A percentile compares a stretch with the other conserved stretches of the same genome.
Evolutionary conservation across 768 basidiomycete genomes (phyloP).

Genomic region (Neoboletus brunneissimus): DNA sequence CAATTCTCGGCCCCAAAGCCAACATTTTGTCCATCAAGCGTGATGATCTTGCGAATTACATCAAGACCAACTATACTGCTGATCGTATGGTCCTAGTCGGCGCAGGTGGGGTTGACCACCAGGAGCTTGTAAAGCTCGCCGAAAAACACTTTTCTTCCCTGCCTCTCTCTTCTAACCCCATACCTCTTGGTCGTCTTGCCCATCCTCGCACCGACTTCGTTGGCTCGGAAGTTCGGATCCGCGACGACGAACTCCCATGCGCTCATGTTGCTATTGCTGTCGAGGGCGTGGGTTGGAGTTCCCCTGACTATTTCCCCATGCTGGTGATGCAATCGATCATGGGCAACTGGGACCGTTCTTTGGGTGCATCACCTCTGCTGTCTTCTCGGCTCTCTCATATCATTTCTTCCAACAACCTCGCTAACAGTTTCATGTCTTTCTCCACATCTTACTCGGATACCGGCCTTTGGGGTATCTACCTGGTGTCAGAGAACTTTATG

Average conservation of each 20-base stretch:
- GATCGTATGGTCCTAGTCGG: conserved; percentile 99
- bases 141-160: conserved; percentile 90
- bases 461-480: conserved; percentile 98
- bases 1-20: conserved; percentile 93
- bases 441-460: conserved; percentile 98
- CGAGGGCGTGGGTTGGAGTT: conserved; percentile 97
- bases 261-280: conserved; percentile 96
- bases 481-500: conserved; percentile 90
- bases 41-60: conserved; percentile 85
- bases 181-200: conserved; percentile 78
- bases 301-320: conserved; percentile 99
- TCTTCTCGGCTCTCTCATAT: conserved; percentile 91
- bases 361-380: conserved; percentile 85
- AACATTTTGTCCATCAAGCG: conserved; percentile 96
- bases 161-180: conserved; percentile 83
- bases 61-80: conserved; percentile 96
- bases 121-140: conserved; percentile 89
- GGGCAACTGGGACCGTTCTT: conserved; percentile 98
- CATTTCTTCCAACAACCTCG: conserved; percentile 89
- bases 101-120: conserved; percentile 91
- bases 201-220: conserved; percentile 80
- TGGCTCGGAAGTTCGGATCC: conserved; percentile 92
- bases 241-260: conserved; percentile 87
- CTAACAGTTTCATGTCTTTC: conserved; percentile 99
- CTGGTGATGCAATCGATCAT: conserved; percentile 97